phyloP scores from a whole-genome alignment of 495 filamentous ascomycete species.

The Trichocladium uniseriatum region DNA sequence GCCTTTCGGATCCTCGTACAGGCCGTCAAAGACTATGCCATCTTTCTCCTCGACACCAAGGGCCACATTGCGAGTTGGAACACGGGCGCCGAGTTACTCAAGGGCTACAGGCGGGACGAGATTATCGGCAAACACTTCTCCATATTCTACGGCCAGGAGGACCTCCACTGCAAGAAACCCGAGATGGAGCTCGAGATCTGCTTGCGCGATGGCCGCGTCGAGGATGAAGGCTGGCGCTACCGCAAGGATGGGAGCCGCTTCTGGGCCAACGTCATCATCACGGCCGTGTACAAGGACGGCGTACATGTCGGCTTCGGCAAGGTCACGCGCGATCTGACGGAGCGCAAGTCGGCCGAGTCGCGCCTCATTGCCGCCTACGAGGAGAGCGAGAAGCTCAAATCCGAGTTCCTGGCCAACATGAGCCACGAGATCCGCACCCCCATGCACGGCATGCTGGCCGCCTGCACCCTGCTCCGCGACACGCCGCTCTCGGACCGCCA shows the following conservation, averaged over 20 bases:
- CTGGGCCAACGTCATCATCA: slow-evolving; percentile 61
- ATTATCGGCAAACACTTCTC: slow-evolving; percentile 58
- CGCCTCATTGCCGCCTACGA: slow-evolving; percentile 54
- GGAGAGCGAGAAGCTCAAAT: slow-evolving; percentile 55
- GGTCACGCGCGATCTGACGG: slow-evolving; percentile 55
- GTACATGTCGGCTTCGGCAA: slow-evolving; percentile 56
- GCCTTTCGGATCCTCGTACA: slow-evolving; percentile 55
- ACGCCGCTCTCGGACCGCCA: slow-evolving; percentile 31
- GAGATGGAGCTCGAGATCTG: slow-evolving; percentile 47
- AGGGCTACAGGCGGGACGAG: slow-evolving; percentile 48
- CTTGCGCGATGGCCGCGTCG: slow-evolving; percentile 49
- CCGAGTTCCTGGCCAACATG: slow-evolving; percentile 58
- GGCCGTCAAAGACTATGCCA: slow-evolving; percentile 57
- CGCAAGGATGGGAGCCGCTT: slow-evolving; percentile 52
- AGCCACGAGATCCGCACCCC: slow-evolving; percentile 46
- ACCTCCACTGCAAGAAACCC: slow-evolving; percentile 44
- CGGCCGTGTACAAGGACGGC: slow-evolving; percentile 47
- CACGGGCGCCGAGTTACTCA: slow-evolving; percentile 47
- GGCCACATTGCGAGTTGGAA: slow-evolving; percentile 57
- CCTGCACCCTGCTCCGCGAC: slow-evolving; percentile 37
- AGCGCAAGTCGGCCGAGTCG: slow-evolving; percentile 49
- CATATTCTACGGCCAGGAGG: slow-evolving; percentile 50
- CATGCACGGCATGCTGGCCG: slow-evolving; percentile 45
- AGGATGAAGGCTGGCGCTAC: slow-evolving; percentile 61
- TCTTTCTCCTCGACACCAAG: slow-evolving; percentile 54